A percentile compares a stretch with the other conserved stretches of the same genome.
Evolutionary conservation across 148 eudicot genomes (phyloP).

Genomic region (Talinum fruticosum): DNA sequence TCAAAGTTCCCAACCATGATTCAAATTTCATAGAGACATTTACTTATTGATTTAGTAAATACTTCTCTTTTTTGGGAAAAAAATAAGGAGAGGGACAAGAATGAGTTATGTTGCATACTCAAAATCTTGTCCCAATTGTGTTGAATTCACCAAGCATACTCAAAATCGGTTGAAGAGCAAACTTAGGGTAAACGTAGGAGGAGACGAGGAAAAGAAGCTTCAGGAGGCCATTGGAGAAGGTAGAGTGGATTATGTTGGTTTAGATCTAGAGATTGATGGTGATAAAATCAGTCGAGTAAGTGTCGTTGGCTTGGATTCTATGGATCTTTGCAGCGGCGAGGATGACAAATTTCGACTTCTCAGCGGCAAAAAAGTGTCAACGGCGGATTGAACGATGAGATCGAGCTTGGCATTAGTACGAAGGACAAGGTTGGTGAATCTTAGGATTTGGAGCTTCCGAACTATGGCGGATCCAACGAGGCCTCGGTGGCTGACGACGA

Average conservation of each 20-base stretch:
- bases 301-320: conserved; percentile 91
- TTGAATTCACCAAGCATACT: conserved; percentile 29
- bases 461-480: conserved; percentile 93
- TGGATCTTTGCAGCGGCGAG: conserved; percentile 97
- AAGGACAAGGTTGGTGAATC: conserved; percentile 63
- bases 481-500: conserved; percentile 92
- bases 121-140: conserved; percentile 48
- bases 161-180: conserved; percentile 94
- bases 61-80: too few relatives aligned
- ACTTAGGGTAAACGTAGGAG: conserved; percentile 93
- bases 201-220: conserved; percentile 85
- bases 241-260: conserved; percentile 76
- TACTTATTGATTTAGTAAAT: too few relatives aligned
- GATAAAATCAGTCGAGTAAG: conserved; percentile 93
- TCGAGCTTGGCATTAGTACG: conserved; percentile 82
- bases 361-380: conserved; percentile 67
- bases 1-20: too few relatives aligned
- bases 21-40: too few relatives aligned
- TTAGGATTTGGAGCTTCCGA: conserved; percentile 51
- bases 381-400: conserved; percentile 70
- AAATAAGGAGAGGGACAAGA: too few relatives aligned
- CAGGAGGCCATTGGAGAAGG: conserved; percentile 45
- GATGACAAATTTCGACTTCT: conserved; percentile 68
- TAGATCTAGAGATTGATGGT: conserved; percentile 81
- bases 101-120: too few relatives aligned